Conservation (phyloP, 1,139 yeast species). For the Blastobotrys aristatus region DNA sequence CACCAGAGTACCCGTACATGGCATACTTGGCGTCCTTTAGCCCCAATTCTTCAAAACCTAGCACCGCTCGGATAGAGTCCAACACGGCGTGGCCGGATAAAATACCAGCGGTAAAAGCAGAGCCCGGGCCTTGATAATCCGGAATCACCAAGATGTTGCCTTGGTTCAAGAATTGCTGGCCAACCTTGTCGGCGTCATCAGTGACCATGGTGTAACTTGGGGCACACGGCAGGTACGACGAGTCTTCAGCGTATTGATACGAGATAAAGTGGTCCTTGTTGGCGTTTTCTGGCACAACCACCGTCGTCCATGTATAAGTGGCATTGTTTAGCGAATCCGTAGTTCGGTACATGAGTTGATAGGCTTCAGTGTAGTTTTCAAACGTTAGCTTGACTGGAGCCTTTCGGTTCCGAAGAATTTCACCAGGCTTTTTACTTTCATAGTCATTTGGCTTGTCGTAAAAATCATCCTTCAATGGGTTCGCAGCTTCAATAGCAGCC, state of each 20-base stretch:
- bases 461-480: slow-evolving; percentile 16
- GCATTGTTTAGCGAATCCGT: slow-evolving; percentile 22
- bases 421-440: slow-evolving; percentile 18
- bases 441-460: slow-evolving; percentile 22
- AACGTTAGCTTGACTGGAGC: slow-evolving; percentile 2
- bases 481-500: background rate
- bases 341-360: slow-evolving; percentile 24
- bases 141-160: slow-evolving; percentile 23
- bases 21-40: slow-evolving; percentile 19
- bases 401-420: slow-evolving; percentile 13
- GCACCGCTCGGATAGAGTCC: slow-evolving; percentile 23
- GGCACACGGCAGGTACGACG: slow-evolving; percentile 28
- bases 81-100: slow-evolving; percentile 23
- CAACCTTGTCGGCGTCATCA: slow-evolving; percentile 9
- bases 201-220: slow-evolving; percentile 25
- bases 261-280: slow-evolving; percentile 21
- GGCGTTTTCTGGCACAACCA: slow-evolving; percentile 25
- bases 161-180: slow-evolving; percentile 16
- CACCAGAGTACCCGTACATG: slow-evolving; percentile 33
- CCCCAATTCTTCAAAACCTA: slow-evolving; percentile 14
- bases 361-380: slow-evolving; percentile 17
- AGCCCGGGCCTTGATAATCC: slow-evolving; percentile 24
- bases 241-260: slow-evolving; percentile 31
- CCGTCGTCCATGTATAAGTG: slow-evolving; percentile 27
- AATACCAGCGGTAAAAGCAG: slow-evolving; percentile 24